These are phyloP conservation scores for Calophaca sinica DNA, from an alignment of 306 rosid species.

Conservation along the genomic window DNA sequence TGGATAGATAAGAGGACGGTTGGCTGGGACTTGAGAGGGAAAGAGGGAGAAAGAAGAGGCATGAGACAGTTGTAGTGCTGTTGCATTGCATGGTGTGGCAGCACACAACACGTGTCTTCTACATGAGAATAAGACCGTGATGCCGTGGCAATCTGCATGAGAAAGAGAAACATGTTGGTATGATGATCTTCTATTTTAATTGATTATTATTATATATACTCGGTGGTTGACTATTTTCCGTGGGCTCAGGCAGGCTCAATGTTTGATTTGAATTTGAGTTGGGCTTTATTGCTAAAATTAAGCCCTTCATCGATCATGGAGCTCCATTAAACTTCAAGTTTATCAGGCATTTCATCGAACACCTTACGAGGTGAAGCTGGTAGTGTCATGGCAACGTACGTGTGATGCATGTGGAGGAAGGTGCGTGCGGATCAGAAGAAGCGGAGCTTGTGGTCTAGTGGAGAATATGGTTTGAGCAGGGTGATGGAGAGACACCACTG, in stretches of 20 bases:
- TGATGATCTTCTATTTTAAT: background rate
- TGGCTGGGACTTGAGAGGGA: background rate
- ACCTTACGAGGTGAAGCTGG: too few relatives aligned
- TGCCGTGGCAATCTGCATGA: constrained; percentile 53
- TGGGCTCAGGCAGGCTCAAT: background rate
- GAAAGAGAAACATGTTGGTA: constrained; percentile 24
- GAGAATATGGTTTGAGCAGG: too few relatives aligned
- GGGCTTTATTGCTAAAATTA: background rate
- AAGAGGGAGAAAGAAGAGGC: constrained; percentile 2
- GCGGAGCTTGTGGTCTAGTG: too few relatives aligned
- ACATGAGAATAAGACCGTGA: constrained; percentile 43
- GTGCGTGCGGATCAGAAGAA: too few relatives aligned
- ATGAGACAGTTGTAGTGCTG: background rate
- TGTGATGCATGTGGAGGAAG: too few relatives aligned
- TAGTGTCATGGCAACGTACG: too few relatives aligned
- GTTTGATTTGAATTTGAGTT: constrained; percentile 14
- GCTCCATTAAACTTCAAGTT: too few relatives aligned
- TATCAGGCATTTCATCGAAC: too few relatives aligned
- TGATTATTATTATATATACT: too few relatives aligned
- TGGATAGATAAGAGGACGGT: background rate
- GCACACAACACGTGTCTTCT: constrained; percentile 61
- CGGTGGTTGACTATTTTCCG: background rate
- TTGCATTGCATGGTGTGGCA: constrained; percentile 27
- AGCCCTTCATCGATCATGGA: background rate
- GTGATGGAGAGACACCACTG: too few relatives aligned